Evolutionary conservation across 2,329 filamentous ascomycete genomes (phyloP), one percentile per base, ranked within the genome.

Genomic region (Epichloe bromicola): DNA sequence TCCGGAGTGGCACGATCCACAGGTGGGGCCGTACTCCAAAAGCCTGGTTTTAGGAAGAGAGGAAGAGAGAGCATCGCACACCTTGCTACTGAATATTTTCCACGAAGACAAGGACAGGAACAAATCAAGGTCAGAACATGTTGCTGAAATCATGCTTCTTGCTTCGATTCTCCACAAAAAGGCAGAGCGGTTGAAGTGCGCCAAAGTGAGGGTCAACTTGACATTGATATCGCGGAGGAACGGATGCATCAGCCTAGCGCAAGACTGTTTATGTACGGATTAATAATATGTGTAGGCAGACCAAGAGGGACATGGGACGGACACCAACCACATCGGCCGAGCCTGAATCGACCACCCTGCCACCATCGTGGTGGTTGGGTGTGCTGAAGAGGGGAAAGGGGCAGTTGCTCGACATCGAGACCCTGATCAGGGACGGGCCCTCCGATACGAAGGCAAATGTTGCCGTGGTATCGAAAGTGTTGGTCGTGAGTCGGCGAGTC

Each of bases 1-100:
- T 49, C 40, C 26, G 42, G 42, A 49, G 46, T 46, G n/a, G 46
- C 39, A 49, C 41, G 30, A 46, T 46, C 42, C 51, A 34, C n/a
- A 26, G 26, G 26, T 49, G 46, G 42, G 30, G 45, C 40, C 40
- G 39, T 30, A 46, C 51, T 17, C 47, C 47, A 42, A 47, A 46
- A 51, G 19, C 33, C 36, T 20, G 38, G 26, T 49, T 14, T 40
- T 34, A 48, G 7, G 38, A 51, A 26, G 6, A 23, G 20, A 23
- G 20, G 20, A 23, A 23, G 4, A 23, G 20, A 23, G 20, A 23
- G 20, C 20, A 23, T 23, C 20, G 5, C 20, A 23, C 20, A 23
- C 20, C 20, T 23, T 23, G 20, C 20, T 23, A 23, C 20, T 23
- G 20, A 1, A 4, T 23, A 23, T 23, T 5, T 23, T 23, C 20